Base-by-base conservation (phyloP, 345 rosid genomes). In the Nephelium lappaceum region DNA sequence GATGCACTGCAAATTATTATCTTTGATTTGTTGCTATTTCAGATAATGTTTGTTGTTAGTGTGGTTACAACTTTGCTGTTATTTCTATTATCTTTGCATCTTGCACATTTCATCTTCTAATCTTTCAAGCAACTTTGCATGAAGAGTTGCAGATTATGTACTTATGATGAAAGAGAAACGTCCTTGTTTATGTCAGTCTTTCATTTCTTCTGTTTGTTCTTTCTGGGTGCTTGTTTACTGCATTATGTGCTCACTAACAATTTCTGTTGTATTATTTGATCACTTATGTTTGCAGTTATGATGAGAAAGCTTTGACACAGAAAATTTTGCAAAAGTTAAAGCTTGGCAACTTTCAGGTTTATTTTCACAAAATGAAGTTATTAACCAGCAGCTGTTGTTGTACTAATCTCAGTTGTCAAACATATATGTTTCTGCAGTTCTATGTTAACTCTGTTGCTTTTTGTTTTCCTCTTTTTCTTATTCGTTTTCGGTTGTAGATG, bases 261-360 rank as follows among this genome's bases (percentile, higher is more conserved):
- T 42, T 63, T 47, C 11, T 75, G 41, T 69, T 66, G 14, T 23
- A 3, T 41, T 67, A 21, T 11, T 9, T 64, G 36, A 23, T 25
- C 23, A 81, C 72, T 21, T 42, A 67, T 77, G n/a, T 81, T 80
- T 83, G 78, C 85, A 95, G 93, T 87, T 88, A 83, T 78, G 95
- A 94, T 81, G 99, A 96, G 83, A 92, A 83, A 80, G 74, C 85
- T 71, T 89, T 91, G 85, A 86, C 97, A 3, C 86, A 91, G 85
- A 92, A 92, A 83, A 92, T 96, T 78, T 82, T 94, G 84, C 83
- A 61, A 27, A 91, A 89, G 78, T 78, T 90, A 82, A 89, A 89
- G 82, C 97, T 96, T 74, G 87, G 88, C 75, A 96, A 94, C 82
- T 94, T 84, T 93, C 99, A 96, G 98, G 99, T 96, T 82, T 82